Evolutionary conservation across 208 protist genomes (phyloP).

Genomic region (Balamuthia mandrillaris): DNA sequence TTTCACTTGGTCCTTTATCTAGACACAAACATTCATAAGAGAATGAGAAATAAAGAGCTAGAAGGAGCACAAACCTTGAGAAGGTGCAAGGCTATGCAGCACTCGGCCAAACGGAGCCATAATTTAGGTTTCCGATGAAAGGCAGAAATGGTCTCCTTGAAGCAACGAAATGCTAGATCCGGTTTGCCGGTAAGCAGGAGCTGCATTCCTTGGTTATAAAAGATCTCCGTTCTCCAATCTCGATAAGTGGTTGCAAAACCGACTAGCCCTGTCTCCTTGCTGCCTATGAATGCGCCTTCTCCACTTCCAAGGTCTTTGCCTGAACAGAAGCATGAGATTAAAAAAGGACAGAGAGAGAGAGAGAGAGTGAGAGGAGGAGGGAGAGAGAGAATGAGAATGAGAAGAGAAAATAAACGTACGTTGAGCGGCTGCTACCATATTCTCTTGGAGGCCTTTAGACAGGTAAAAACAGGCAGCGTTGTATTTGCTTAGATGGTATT

Average conservation of each 20-base stretch:
- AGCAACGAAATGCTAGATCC: background rate
- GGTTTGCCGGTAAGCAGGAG: conserved; percentile 1
- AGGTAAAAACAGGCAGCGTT: background rate
- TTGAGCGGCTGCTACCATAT: too few relatives aligned
- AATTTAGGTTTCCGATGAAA: background rate
- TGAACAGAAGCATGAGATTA: too few relatives aligned
- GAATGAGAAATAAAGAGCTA: too few relatives aligned
- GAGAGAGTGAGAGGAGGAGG: too few relatives aligned
- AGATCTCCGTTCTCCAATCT: too few relatives aligned
- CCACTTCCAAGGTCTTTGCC: background rate
- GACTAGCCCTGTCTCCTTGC: too few relatives aligned
- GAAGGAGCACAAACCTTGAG: background rate
- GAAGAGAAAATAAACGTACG: too few relatives aligned
- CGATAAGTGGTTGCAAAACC: too few relatives aligned
- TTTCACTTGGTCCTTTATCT: background rate
- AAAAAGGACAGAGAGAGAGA: too few relatives aligned
- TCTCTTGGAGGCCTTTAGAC: background rate
- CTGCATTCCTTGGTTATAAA: conserved; percentile 21
- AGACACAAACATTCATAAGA: too few relatives aligned
- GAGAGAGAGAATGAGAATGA: too few relatives aligned
- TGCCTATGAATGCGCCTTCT: background rate
- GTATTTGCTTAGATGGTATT: background rate
- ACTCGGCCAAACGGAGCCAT: conserved; percentile 31
- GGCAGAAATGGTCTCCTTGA: background rate
- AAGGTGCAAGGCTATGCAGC: background rate